phyloP scores from a whole-genome alignment of 2,329 filamentous ascomycete genomes.

The Penicillium hesseltinei region DNA sequence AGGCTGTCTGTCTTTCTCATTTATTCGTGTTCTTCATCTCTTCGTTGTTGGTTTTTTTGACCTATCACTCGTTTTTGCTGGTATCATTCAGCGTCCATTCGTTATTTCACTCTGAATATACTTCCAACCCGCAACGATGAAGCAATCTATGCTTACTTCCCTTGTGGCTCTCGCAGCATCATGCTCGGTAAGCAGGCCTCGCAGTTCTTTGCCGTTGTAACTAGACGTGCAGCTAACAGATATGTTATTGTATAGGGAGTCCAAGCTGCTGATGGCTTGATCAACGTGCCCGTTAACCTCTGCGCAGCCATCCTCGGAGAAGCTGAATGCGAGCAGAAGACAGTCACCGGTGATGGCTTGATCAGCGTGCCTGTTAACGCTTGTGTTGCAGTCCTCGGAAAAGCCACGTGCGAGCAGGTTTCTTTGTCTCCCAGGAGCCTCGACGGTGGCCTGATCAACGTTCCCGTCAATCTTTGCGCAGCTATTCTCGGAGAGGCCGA shows the following conservation, averaged over 20 bases:
- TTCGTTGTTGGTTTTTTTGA: conserved; percentile 15
- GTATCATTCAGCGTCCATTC: conserved; percentile 26
- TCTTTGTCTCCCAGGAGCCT: conserved; percentile 3
- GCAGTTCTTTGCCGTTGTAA: too few relatives aligned
- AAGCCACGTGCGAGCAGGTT: conserved; percentile 26
- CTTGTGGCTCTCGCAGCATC: conserved; percentile 26
- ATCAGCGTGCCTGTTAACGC: conserved; percentile 26
- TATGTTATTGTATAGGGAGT: conserved; percentile 7
- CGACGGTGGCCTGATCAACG: conserved; percentile 17
- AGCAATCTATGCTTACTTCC: conserved; percentile 25
- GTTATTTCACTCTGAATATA: conserved; percentile 10
- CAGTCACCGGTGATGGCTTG: conserved; percentile 10
- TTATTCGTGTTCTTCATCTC: not conserved
- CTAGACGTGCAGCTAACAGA: not conserved
- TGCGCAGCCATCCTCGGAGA: conserved; percentile 27
- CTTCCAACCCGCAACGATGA: conserved; percentile 17
- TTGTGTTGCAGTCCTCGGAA: conserved; percentile 25
- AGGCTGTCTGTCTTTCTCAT: not conserved
- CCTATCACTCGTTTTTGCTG: conserved; percentile 28
- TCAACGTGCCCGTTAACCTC: conserved; percentile 24
- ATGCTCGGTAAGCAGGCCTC: conserved; percentile 6
- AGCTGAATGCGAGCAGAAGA: conserved; percentile 23
- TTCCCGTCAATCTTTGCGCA: conserved; percentile 25
- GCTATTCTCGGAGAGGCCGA: conserved; percentile 26
- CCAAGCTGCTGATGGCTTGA: conserved; percentile 15